A percentile compares a stretch with the other conserved stretches of the same genome.
phyloP scores from a whole-genome alignment of 2,329 filamentous ascomycete species.

The Didymella sp. region DNA sequence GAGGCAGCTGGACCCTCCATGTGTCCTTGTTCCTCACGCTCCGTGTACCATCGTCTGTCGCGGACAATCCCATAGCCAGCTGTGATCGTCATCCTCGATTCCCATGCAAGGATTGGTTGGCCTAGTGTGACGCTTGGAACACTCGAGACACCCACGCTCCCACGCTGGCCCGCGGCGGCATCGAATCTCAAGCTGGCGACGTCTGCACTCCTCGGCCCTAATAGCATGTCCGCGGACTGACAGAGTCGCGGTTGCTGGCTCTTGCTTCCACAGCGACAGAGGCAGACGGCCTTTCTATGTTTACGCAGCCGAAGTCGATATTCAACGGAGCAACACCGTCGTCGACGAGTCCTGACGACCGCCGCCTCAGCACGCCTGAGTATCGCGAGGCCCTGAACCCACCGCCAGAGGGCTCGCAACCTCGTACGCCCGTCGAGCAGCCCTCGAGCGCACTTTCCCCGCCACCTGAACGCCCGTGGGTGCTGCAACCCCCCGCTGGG shows the following conservation, averaged over 20 bases:
- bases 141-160: slow-evolving; percentile 1
- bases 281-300: slow-evolving; percentile 15
- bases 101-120: slow-evolving; percentile 7
- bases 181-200: slow-evolving; percentile 9
- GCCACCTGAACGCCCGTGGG: slow-evolving; percentile 8
- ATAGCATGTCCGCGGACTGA: slow-evolving; percentile 20
- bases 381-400: slow-evolving; percentile 24
- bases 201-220: slow-evolving; percentile 15
- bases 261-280: slow-evolving; percentile 11
- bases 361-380: slow-evolving; percentile 30
- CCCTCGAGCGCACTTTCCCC: slow-evolving; percentile 1
- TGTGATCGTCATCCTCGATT: slow-evolving; percentile 14
- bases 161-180: slow-evolving; percentile 8
- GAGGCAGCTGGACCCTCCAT: not conserved
- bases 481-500: slow-evolving; percentile 5
- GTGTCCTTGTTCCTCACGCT: not conserved
- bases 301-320: slow-evolving; percentile 36
- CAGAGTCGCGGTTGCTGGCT: slow-evolving; percentile 22
- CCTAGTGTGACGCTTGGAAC: slow-evolving; percentile 13
- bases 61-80: not conserved
- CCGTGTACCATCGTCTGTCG: not conserved
- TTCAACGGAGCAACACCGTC: slow-evolving; percentile 42
- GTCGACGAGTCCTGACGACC: slow-evolving; percentile 12
- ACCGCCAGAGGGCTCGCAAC: slow-evolving; percentile 22
- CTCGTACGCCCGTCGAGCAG: slow-evolving; percentile 22